phyloP scores from a whole-genome alignment of 2,329 filamentous ascomycete species.

The Pestalotiopsis sp. region DNA sequence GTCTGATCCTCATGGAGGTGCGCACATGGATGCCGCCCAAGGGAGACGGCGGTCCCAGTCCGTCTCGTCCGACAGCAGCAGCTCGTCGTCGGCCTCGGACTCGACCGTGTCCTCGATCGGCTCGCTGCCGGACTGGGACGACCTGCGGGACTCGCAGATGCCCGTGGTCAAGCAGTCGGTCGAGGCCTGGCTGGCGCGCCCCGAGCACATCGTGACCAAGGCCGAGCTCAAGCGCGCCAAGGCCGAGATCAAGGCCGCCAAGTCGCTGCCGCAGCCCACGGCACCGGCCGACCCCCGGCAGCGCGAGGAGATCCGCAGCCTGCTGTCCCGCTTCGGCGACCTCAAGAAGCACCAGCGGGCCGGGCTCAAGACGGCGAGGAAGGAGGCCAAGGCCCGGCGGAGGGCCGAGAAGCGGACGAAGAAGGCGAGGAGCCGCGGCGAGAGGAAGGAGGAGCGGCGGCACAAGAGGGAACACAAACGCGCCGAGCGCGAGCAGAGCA shows the following conservation, averaged over 20 bases:
- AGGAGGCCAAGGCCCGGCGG: conserved; percentile 22
- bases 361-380: conserved; percentile 34
- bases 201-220: conserved; percentile 52
- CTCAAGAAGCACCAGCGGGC: conserved; percentile 40
- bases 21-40: not conserved
- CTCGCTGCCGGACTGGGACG: conserved; percentile 57
- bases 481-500: conserved; percentile 13
- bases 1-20: not conserved
- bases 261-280: conserved; percentile 19
- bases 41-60: conserved; percentile 36
- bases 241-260: conserved; percentile 46
- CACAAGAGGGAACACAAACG: conserved; percentile 33
- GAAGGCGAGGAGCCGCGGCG: conserved; percentile 21
- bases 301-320: conserved; percentile 43
- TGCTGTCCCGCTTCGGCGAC: conserved; percentile 47
- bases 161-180: conserved; percentile 48
- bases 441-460: conserved; percentile 33
- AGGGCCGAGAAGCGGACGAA: conserved; percentile 14
- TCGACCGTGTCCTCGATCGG: conserved; percentile 49
- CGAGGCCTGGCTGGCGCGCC: conserved; percentile 50
- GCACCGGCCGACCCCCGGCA: not conserved
- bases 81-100: conserved; percentile 35
- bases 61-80: conserved; percentile 41
- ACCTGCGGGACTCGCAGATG: conserved; percentile 51
- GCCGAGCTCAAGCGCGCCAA: conserved; percentile 44